These are phyloP conservation scores for Lasiodiplodia theobromae DNA, from an alignment of 2,329 filamentous ascomycete species.

Conservation along the genomic window DNA sequence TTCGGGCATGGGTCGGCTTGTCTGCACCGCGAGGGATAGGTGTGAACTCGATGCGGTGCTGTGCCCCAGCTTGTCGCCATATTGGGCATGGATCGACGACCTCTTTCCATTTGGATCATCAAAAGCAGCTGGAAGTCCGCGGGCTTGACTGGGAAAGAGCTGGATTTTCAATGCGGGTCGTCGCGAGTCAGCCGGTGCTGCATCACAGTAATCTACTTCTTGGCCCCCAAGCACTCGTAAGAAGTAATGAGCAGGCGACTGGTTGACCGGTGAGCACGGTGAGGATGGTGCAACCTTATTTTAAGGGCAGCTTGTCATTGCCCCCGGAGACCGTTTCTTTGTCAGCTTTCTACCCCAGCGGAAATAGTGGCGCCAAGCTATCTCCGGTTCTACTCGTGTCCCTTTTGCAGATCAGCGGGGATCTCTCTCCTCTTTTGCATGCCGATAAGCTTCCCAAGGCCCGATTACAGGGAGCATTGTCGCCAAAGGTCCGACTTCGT, in stretches of 20 bases:
- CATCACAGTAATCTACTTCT: neutral
- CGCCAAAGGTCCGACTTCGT: neutral
- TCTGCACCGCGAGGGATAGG: no score
- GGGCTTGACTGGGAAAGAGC: neutral
- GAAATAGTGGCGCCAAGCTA: constrained; percentile 1
- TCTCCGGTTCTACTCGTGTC: constrained; percentile 7
- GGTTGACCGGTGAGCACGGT: neutral
- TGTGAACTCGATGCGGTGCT: neutral
- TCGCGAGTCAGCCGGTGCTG: constrained; percentile 5
- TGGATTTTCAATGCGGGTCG: neutral
- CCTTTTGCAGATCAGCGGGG: constrained; percentile 11
- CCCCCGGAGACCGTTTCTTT: neutral
- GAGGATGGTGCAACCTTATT: neutral
- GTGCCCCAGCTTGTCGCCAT: constrained; percentile 2
- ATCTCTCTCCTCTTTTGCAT: constrained; percentile 13
- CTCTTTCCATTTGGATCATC: neutral
- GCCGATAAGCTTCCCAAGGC: constrained; percentile 11
- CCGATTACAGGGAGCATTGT: constrained; percentile 11
- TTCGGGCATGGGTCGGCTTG: neutral
- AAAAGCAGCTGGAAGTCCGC: constrained; percentile 6
- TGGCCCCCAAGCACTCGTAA: neutral
- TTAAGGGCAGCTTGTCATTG: neutral
- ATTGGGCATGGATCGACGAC: neutral
- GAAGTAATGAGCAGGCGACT: neutral
- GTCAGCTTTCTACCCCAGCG: neutral